Conservation (phyloP, 1,139 yeast genomes). For the Tardiomyces depauwii region DNA sequence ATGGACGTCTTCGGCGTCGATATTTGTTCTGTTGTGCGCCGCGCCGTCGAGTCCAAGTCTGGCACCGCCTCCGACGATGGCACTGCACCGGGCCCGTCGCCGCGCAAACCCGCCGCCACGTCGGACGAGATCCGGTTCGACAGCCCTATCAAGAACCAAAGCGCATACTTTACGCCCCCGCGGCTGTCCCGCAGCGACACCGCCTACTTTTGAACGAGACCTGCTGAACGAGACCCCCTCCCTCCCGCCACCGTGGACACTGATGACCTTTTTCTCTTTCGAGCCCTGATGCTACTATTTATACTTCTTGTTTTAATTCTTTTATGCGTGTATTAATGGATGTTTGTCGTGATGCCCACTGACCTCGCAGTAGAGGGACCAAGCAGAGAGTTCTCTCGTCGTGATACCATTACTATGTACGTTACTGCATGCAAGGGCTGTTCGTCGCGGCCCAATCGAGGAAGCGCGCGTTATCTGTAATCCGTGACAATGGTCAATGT, state of each 20-base stretch:
- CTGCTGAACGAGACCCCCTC: too few relatives aligned
- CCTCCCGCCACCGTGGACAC: neutral
- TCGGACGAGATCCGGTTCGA: constrained; percentile 12
- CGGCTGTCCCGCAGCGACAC: constrained; percentile 7
- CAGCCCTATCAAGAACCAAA: constrained; percentile 21
- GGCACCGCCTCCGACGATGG: neutral
- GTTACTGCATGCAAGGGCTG: too few relatives aligned
- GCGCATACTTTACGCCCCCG: constrained; percentile 15
- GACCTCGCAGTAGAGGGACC: too few relatives aligned
- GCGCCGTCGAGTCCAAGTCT: constrained; percentile 28
- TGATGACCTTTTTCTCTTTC: neutral
- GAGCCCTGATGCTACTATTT: constrained; percentile 2
- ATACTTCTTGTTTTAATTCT: constrained; percentile 2
- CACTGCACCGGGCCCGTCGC: neutral
- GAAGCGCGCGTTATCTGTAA: too few relatives aligned
- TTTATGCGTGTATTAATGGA: constrained; percentile 1
- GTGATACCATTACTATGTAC: too few relatives aligned
- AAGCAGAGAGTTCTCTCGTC: too few relatives aligned
- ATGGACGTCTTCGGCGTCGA: constrained; percentile 46
- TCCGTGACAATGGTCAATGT: too few relatives aligned
- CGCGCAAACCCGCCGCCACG: neutral
- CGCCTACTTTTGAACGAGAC: constrained; percentile 4
- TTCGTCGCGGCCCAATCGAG: too few relatives aligned
- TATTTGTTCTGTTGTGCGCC: constrained; percentile 42
- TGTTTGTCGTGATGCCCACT: neutral